These are phyloP conservation scores for Teratosphaeria pseudoeucalypti DNA, from an alignment of 2,329 filamentous ascomycete genomes.

Conservation along the genomic window DNA sequence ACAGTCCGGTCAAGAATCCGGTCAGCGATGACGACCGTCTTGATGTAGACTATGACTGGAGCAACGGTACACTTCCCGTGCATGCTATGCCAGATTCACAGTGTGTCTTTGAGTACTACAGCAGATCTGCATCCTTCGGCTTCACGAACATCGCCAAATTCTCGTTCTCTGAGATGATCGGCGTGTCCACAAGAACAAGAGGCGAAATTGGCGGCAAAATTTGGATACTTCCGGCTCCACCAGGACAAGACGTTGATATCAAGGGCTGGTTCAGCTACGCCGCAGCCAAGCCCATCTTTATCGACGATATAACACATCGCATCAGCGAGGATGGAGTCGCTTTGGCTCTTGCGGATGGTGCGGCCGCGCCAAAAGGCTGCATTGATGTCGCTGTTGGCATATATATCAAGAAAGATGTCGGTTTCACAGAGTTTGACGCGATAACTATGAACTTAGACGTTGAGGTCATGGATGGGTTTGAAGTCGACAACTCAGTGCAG, in stretches of 20 bases:
- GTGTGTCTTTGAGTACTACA: conserved; percentile 9
- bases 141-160: conserved; percentile 12
- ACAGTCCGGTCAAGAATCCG: not conserved
- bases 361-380: conserved; percentile 12
- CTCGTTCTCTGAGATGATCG: conserved; percentile 17
- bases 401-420: conserved; percentile 25
- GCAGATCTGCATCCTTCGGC: conserved; percentile 5
- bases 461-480: conserved; percentile 24
- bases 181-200: conserved; percentile 9
- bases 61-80: not conserved
- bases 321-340: conserved; percentile 11
- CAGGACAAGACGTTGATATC: conserved; percentile 27
- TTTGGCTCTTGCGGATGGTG: conserved; percentile 11
- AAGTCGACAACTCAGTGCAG: conserved; percentile 2
- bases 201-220: conserved; percentile 29
- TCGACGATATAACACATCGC: conserved; percentile 22
- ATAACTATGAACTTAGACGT: conserved; percentile 29
- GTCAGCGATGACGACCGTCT: not conserved
- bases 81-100: conserved; percentile 1
- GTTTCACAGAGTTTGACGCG: conserved; percentile 26
- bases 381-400: conserved; percentile 29
- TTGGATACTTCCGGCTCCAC: conserved; percentile 25
- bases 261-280: conserved; percentile 28
- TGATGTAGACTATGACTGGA: not conserved
- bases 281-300: conserved; percentile 24